A percentile compares a stretch with the other conserved stretches of the same genome.
Evolutionary conservation across 2,329 filamentous ascomycete species (phyloP).

Genomic region (Pseudopyrenochaeta lycopersici): DNA sequence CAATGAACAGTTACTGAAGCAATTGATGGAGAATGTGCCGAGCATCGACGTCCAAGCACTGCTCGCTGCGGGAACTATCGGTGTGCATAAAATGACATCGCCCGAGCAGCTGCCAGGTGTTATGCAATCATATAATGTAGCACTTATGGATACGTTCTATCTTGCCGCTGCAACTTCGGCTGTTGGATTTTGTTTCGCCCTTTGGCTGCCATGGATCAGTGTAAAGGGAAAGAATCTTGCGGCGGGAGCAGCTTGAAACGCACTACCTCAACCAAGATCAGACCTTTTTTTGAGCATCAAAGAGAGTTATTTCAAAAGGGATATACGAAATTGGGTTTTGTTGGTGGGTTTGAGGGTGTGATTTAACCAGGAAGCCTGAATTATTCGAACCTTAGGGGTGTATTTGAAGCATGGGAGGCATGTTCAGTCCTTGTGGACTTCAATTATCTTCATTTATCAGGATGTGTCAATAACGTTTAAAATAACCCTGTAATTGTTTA

Average conservation of each 20-base stretch:
- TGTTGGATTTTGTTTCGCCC: conserved; percentile 58
- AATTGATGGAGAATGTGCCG: conserved; percentile 54
- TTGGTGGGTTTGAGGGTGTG: too few species aligned
- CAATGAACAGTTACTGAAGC: conserved; percentile 67
- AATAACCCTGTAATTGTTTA: too few species aligned
- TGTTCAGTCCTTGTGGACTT: too few species aligned
- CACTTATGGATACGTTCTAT: conserved; percentile 65
- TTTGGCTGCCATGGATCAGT: conserved; percentile 68
- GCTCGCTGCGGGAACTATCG: conserved; percentile 60
- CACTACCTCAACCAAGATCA: too few species aligned
- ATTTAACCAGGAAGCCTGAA: too few species aligned
- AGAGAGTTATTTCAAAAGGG: too few species aligned
- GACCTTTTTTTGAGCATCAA: too few species aligned
- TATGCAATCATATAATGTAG: conserved; percentile 67
- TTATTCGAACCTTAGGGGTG: too few species aligned
- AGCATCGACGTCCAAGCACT: conserved; percentile 50
- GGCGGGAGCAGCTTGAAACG: background rate
- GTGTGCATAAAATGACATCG: conserved; percentile 62
- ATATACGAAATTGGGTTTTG: too few species aligned
- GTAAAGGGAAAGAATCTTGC: conserved; percentile 50
- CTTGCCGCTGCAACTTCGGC: conserved; percentile 53
- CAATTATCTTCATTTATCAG: too few species aligned
- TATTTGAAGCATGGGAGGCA: too few species aligned
- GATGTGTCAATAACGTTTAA: too few species aligned
- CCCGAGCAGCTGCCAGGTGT: conserved; percentile 61